Conservation (phyloP, 1,284 basidiomycete genomes). For the Malassezia obtusa region DNA sequence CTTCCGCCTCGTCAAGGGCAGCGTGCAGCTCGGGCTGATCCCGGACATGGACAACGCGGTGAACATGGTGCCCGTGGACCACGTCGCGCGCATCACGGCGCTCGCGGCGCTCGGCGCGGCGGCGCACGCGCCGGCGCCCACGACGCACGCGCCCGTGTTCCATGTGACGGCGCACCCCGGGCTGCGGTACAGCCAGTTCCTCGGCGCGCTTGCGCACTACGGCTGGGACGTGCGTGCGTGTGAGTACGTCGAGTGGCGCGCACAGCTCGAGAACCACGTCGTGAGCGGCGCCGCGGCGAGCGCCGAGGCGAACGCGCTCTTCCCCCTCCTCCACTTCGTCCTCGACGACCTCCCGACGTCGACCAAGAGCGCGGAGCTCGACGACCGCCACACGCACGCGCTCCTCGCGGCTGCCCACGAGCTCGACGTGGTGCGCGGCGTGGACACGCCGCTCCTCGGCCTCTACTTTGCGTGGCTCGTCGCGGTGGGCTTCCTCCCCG, state of each 20-base stretch:
- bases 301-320: slow-evolving; percentile 86
- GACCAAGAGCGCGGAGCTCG: slow-evolving; percentile 84
- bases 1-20: slow-evolving; percentile 95
- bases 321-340: slow-evolving; percentile 93
- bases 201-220: slow-evolving; percentile 65
- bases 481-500: slow-evolving; percentile 65
- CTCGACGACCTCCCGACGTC: slow-evolving; percentile 92
- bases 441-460: slow-evolving; percentile 68
- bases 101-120: slow-evolving; percentile 32
- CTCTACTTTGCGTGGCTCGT: slow-evolving; percentile 91
- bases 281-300: slow-evolving; percentile 54
- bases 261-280: slow-evolving; percentile 85
- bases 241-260: slow-evolving; percentile 87
- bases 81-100: slow-evolving; percentile 75
- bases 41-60: slow-evolving; percentile 97
- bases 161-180: slow-evolving; percentile 80
- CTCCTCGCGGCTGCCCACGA: slow-evolving; percentile 56
- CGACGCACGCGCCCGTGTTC: slow-evolving; percentile 59
- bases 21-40: slow-evolving; percentile 83
- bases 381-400: slow-evolving; percentile 70
- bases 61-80: slow-evolving; percentile 97
- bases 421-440: slow-evolving; percentile 56
- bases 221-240: slow-evolving; percentile 70
- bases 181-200: slow-evolving; percentile 80
- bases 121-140: slow-evolving; percentile 9